A percentile compares a stretch with the other conserved stretches of the same genome.
Evolutionary conservation across 495 filamentous ascomycete genomes (phyloP).

Genomic region (Xylaria grammica): DNA sequence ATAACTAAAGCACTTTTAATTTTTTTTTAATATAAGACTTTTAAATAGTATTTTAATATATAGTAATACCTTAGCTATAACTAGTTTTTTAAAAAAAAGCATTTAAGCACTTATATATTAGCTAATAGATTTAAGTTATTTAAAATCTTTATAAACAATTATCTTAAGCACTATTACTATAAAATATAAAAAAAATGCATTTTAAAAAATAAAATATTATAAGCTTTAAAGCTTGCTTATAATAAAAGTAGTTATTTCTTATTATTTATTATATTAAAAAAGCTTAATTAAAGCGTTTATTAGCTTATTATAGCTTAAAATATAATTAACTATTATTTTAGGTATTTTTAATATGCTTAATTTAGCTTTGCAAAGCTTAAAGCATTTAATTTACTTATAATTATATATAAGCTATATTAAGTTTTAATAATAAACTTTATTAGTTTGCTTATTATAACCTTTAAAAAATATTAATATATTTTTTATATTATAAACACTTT

Average conservation of each 20-base stretch:
- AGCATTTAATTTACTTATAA: not conserved
- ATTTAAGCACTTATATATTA: too few relatives aligned
- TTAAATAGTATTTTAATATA: too few relatives aligned
- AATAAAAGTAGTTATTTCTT: too few relatives aligned
- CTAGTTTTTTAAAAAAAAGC: too few relatives aligned
- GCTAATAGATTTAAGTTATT: too few relatives aligned
- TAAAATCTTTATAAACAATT: too few relatives aligned
- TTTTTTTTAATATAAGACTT: too few relatives aligned
- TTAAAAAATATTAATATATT: constrained; percentile 8
- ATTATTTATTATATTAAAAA: not conserved
- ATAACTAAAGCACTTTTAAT: constrained; percentile 14
- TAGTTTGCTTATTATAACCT: not conserved
- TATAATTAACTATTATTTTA: constrained; percentile 13
- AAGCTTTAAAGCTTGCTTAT: too few relatives aligned
- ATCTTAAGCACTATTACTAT: too few relatives aligned
- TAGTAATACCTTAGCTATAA: too few relatives aligned
- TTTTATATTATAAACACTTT: constrained; percentile 7
- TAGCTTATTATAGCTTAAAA: constrained; percentile 7
- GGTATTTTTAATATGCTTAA: not conserved
- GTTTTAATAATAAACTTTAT: constrained; percentile 1
- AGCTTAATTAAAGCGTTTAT: not conserved
- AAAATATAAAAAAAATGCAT: too few relatives aligned
- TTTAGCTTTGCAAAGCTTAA: not conserved
- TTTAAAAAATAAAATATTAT: too few relatives aligned
- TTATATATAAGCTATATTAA: not conserved